Evolutionary conservation across 352 stramenopile species (phyloP), one percentile per base, ranked within the genome.

Genomic region (Phytophthora crassamura): DNA sequence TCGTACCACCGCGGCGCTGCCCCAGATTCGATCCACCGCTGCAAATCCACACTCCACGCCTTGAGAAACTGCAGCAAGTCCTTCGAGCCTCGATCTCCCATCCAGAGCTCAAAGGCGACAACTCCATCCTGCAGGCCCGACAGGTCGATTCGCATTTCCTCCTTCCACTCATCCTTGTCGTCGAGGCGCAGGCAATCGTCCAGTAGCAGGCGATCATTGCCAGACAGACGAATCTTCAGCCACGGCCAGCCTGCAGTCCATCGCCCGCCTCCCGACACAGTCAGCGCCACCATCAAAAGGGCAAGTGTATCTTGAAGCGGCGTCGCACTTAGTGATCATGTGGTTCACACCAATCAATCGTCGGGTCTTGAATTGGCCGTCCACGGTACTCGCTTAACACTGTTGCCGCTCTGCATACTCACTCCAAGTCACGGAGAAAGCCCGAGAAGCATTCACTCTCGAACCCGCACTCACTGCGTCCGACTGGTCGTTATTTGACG

Each of bases 11-110:
- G 66, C 46, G 54, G 45, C 22, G 28, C 46, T 41, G 45, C 38
- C 16, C 45, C 53, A 4, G 45, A 63, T 16, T 63, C 12, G n/a
- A 48, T 28, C 75, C 72, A 80, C 30, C 57, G 22, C 7, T 5
- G 11, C 39, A 69, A 28, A n/a, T 78, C 60, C 35, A 83, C 45
- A 28, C 12, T 54, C 35, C 54, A 69, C 14, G 18, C 35, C 2
- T 20, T 61, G 18, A 72, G 32, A 64, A 75, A 77, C 39, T 80
- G 69, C 28, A 84, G 50, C 8, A 75, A 68, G 5, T 65, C 67
- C 18, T 34, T 60, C 36, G 49, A 42, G 14, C 47, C 35, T 8
- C 32, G 45, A 14, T 16, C 9, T 2, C 45, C 41, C 12, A 20
- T 28, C 62, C 67, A 72, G 10, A 75, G 16, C 43, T 75, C 67